A percentile compares a stretch with the other conserved stretches of the same genome.
Evolutionary conservation across 805 yeast genomes (phyloP).

Genomic region (Hagleromyces aurorensis): DNA sequence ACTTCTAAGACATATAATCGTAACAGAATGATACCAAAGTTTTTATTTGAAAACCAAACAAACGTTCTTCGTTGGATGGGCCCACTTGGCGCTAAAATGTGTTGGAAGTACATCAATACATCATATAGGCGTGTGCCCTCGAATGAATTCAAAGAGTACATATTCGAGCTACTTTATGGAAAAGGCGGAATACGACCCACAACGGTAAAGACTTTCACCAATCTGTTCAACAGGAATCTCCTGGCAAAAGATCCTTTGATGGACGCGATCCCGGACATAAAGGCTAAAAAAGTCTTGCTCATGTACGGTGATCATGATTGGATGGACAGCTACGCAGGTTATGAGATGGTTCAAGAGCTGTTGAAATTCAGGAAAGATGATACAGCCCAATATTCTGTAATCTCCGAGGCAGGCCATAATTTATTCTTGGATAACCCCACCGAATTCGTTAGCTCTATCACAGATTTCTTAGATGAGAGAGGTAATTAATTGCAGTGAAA

Average conservation of each 20-base stretch:
- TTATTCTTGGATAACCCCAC: slow-evolving; percentile 58
- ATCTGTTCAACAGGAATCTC: slow-evolving; percentile 28
- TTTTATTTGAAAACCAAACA: slow-evolving; percentile 35
- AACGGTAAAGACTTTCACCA: slow-evolving; percentile 24
- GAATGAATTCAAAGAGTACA: slow-evolving; percentile 21
- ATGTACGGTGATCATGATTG: slow-evolving; percentile 67
- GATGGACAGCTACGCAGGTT: slow-evolving; percentile 57
- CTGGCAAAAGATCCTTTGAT: slow-evolving; percentile 58
- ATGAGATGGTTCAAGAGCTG: slow-evolving; percentile 13
- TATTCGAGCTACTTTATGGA: slow-evolving; percentile 19
- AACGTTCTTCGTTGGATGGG: slow-evolving; percentile 40
- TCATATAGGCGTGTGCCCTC: slow-evolving; percentile 27
- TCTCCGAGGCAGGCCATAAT: slow-evolving; percentile 62
- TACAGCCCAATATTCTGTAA: slow-evolving; percentile 16
- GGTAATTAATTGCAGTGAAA: neutral
- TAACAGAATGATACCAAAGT: slow-evolving; percentile 24
- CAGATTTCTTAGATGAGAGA: slow-evolving; percentile 23
- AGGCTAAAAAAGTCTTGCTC: slow-evolving; percentile 33
- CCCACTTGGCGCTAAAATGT: slow-evolving; percentile 34
- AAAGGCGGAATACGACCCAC: slow-evolving; percentile 15
- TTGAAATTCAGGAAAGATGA: slow-evolving; percentile 5
- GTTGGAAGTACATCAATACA: slow-evolving; percentile 28
- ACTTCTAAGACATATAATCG: slow-evolving; percentile 33
- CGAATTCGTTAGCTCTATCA: slow-evolving; percentile 43
- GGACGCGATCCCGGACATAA: slow-evolving; percentile 41